phyloP scores from a whole-genome alignment of 805 yeast species.

The Lipomyces anomalus region DNA sequence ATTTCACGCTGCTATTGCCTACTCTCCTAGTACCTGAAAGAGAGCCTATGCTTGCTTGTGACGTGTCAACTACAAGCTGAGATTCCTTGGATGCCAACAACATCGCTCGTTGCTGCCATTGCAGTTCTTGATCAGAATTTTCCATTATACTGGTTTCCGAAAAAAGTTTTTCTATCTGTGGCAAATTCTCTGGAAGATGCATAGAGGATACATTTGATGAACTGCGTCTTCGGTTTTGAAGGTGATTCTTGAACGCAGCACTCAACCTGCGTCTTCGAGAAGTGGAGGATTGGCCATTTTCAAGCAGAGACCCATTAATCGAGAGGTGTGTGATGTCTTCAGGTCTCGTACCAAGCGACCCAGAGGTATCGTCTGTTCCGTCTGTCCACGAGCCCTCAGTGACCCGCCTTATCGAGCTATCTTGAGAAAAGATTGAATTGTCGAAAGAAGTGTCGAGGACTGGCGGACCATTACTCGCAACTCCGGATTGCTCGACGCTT shows the following conservation, averaged over 20 bases:
- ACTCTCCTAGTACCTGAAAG: background rate
- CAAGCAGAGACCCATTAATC: too few species aligned
- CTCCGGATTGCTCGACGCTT: too few species aligned
- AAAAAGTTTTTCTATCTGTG: background rate
- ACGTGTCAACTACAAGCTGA: background rate
- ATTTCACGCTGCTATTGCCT: background rate
- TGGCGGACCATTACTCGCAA: too few species aligned
- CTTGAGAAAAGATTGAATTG: too few species aligned
- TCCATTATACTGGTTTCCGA: background rate
- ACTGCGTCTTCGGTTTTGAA: slow-evolving; percentile 1
- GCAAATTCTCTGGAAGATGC: slow-evolving; percentile 7
- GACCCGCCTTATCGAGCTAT: too few species aligned
- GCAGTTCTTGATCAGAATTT: background rate
- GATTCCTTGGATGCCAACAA: slow-evolving; percentile 8
- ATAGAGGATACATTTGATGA: slow-evolving; percentile 1
- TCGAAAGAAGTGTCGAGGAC: too few species aligned
- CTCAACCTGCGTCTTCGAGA: slow-evolving; percentile 4
- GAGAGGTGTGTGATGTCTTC: too few species aligned
- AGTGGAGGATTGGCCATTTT: too few species aligned
- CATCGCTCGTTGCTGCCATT: slow-evolving; percentile 12
- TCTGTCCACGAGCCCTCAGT: too few species aligned
- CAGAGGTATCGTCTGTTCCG: too few species aligned
- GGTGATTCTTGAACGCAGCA: slow-evolving; percentile 1
- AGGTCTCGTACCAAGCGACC: too few species aligned
- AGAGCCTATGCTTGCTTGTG: too few species aligned